Evolutionary conservation across 306 rosid species (phyloP).

Genomic region (Carpinus viminea): DNA sequence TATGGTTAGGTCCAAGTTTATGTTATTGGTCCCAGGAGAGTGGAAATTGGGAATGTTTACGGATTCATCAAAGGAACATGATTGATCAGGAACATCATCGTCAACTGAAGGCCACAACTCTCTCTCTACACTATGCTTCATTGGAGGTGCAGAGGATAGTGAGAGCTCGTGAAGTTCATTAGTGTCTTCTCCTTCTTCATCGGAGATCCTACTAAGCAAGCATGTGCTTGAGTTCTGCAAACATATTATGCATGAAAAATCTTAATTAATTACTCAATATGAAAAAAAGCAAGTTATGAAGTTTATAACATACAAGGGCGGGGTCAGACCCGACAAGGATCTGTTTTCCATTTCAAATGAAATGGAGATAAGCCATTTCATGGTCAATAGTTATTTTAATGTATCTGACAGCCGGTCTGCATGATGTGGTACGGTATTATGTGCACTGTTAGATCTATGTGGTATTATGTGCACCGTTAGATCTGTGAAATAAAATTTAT

Average conservation of each 20-base stretch:
- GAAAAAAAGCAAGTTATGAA: not conserved
- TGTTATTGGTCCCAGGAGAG: conserved; percentile 23
- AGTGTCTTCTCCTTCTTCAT: conserved; percentile 15
- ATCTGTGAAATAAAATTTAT: too few relatives aligned
- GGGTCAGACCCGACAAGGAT: too few relatives aligned
- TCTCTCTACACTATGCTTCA: conserved; percentile 19
- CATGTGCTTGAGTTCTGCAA: conserved; percentile 15
- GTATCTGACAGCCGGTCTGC: too few relatives aligned
- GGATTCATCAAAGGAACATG: conserved; percentile 26
- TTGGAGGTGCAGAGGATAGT: conserved; percentile 27
- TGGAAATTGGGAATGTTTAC: conserved; percentile 14
- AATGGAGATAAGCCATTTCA: too few relatives aligned
- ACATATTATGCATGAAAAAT: not conserved
- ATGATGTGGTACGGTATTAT: too few relatives aligned
- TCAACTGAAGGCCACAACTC: conserved; percentile 18
- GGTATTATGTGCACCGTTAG: too few relatives aligned
- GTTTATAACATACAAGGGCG: not conserved
- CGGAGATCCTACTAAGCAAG: conserved; percentile 1
- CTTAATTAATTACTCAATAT: not conserved
- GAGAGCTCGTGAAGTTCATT: conserved; percentile 45
- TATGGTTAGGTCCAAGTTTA: conserved; percentile 69
- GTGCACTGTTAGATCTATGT: too few relatives aligned
- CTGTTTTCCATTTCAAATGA: too few relatives aligned
- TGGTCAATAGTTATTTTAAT: too few relatives aligned
- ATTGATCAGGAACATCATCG: conserved; percentile 15